Conservation (phyloP, 768 basidiomycete genomes). For the Epithele typhae region DNA sequence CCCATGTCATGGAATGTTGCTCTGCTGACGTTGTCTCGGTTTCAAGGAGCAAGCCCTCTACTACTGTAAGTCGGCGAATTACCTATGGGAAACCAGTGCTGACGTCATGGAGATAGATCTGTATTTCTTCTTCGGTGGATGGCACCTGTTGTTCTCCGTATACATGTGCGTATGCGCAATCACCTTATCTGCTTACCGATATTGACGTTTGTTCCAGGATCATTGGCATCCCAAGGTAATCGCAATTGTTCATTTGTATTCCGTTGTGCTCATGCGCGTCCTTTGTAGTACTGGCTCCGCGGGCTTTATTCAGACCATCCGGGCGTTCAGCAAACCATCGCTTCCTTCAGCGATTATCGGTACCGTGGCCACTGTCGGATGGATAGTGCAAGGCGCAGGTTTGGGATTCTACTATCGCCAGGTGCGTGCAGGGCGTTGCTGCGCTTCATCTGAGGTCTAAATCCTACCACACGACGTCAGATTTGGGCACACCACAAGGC, state of each 20-base stretch:
- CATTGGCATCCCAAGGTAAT: constrained; percentile 84
- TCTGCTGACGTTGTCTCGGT: constrained; percentile 2
- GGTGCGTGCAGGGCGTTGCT: constrained; percentile 37
- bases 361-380: constrained; percentile 77
- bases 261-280: neutral
- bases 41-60: constrained; percentile 85
- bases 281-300: constrained; percentile 82
- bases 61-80: constrained; percentile 61
- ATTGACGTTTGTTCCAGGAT: constrained; percentile 50
- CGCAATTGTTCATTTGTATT: neutral
- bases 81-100: too few species aligned
- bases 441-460: constrained; percentile 8
- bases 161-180: constrained; percentile 63
- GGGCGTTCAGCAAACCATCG: constrained; percentile 64
- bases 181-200: neutral
- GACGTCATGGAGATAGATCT: too few species aligned
- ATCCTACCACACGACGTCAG: constrained; percentile 30
- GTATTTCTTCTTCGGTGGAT: constrained; percentile 96
- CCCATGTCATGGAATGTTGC: too few species aligned
- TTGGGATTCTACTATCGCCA: constrained; percentile 75
- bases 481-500: constrained; percentile 76
- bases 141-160: constrained; percentile 87
- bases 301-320: constrained; percentile 90
- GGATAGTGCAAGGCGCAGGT: constrained; percentile 84
- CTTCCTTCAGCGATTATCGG: constrained; percentile 82